phyloP scores from a whole-genome alignment of 495 filamentous ascomycete genomes.

The Penicillium mononematosum region DNA sequence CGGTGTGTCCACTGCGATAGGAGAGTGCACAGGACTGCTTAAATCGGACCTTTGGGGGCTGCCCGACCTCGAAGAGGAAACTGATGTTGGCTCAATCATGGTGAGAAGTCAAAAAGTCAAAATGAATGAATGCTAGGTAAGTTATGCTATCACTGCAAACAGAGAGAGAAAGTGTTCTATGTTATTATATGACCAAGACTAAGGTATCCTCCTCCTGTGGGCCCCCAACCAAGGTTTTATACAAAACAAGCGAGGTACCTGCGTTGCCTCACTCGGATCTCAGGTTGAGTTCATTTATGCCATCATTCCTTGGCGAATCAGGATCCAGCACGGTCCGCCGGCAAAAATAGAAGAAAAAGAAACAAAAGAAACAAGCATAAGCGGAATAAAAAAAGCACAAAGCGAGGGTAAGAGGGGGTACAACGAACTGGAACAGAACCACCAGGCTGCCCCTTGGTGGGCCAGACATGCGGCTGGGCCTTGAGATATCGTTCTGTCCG shows the following conservation, averaged over 20 bases:
- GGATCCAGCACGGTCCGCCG: slow-evolving; percentile 16
- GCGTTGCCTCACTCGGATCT: slow-evolving; percentile 16
- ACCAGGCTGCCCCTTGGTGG: slow-evolving; percentile 23
- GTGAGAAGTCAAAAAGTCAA: background rate
- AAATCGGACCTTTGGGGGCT: slow-evolving; percentile 35
- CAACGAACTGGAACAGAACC: slow-evolving; percentile 17
- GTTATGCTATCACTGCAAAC: background rate
- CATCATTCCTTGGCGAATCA: slow-evolving; percentile 15
- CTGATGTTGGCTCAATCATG: slow-evolving; percentile 6
- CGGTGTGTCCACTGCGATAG: slow-evolving; percentile 37
- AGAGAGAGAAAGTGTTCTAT: slow-evolving; percentile 7
- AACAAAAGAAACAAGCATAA: slow-evolving; percentile 22
- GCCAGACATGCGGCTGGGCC: slow-evolving; percentile 25
- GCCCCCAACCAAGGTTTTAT: slow-evolving; percentile 22
- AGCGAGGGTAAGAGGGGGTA: slow-evolving; percentile 12
- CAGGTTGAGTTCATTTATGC: slow-evolving; percentile 21
- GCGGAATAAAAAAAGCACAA: slow-evolving; percentile 15
- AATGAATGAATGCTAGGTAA: background rate
- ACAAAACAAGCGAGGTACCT: slow-evolving; percentile 15
- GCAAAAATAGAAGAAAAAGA: slow-evolving; percentile 24
- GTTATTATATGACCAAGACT: slow-evolving; percentile 9
- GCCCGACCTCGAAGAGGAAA: slow-evolving; percentile 28
- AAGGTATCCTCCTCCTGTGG: slow-evolving; percentile 3
- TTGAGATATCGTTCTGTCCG: slow-evolving; percentile 14
- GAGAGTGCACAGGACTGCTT: slow-evolving; percentile 37